A percentile compares a stretch with the other conserved stretches of the same genome.
Conservation (phyloP, 192 early-diverging fungal genomes). For the Gigaspora rosea region DNA sequence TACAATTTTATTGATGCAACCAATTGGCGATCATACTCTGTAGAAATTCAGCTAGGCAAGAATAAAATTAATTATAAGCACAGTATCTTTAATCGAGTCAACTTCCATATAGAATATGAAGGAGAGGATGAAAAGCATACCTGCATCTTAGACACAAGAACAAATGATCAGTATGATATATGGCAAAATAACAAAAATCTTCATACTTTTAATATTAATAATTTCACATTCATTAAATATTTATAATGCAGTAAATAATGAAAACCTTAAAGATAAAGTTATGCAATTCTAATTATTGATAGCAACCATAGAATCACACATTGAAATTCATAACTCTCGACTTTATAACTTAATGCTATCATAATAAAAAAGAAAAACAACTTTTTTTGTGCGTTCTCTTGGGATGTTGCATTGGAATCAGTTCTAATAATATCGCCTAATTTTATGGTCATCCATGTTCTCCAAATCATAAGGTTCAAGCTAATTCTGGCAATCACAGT, state of each 20-base stretch:
- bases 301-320: background rate
- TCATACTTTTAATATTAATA: background rate
- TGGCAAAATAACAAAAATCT: background rate
- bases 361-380: background rate
- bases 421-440: no score
- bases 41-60: background rate
- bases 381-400: background rate
- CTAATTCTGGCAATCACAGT: no score
- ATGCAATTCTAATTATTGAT: background rate
- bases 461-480: no score
- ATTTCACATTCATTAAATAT: background rate
- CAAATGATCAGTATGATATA: background rate
- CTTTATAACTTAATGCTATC: background rate
- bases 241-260: background rate
- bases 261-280: background rate
- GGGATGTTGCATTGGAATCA: no score
- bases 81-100: background rate
- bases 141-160: background rate
- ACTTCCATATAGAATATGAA: background rate
- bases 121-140: background rate
- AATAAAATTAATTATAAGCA: background rate
- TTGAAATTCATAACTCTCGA: background rate
- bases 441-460: no score
- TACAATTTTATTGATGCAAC: background rate
- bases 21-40: background rate